Base-by-base conservation (phyloP, 1,139 yeast genomes). In the Lodderomyces elongisporus region DNA sequence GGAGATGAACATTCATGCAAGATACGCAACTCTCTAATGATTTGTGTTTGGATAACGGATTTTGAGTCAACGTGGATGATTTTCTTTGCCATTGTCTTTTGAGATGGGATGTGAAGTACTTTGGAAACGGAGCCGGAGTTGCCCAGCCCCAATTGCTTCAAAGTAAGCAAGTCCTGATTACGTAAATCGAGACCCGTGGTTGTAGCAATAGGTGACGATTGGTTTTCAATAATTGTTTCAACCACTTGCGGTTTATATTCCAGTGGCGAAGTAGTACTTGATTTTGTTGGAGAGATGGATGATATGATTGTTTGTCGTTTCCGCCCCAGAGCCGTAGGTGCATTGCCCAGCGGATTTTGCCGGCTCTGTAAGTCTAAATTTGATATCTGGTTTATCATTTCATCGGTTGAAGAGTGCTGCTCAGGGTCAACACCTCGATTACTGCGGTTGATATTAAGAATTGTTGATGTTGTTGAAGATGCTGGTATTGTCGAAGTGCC, bases 121-220 rank as follows among this genome's bases (percentile, higher is more conserved):
- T 88, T 87, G 34, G 85, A 70, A 3, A 91, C 99, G 1, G 88
- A 79, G 3, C 99, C 99, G 10, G 95, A 87, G 54, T 87, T 89
- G 5, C 99, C 99, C 21, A 87, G 72, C 8, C 99, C 99, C 38
- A 91, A 68, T 43, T 79, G 80, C 41, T 85, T 80, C 36, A 91
- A 58, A 18, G 79, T 76, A 15, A 87, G 74, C 28, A 93, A 61
- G 51, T 91, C 96, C 30, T 77, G 75, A 41, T 71, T 78, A 37
- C 72, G 68, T 34, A 84, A 64, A 37, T 75, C 73, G 17, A 61
- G 43, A 5, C 62, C 45, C 3, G 67, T 62, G 17, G 72, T 64
- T 21, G 72, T 58, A 28, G 64, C 56, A 9, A 63, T 49, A 2
- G 71, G 71, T 5, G 66, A 51, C 15, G 47, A 39, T 34, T 49